Evolutionary conservation across 371 early-diverging fungal genomes (phyloP), one percentile per base, ranked within the genome.

Genomic region (Rhizopus microsporus): DNA sequence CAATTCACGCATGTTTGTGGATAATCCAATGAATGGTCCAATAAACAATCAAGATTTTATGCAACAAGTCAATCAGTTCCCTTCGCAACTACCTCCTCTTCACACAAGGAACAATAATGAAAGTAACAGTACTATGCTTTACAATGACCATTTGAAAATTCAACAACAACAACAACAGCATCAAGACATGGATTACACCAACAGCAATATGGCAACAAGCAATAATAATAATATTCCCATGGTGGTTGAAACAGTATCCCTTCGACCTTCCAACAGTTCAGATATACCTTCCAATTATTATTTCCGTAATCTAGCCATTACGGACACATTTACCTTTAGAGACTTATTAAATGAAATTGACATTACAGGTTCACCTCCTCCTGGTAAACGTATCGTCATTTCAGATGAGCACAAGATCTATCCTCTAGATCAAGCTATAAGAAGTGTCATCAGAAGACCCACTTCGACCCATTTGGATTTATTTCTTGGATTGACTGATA

Each of bases 231-330:
- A 29, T 15, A 10, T 31, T 32, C 52, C 57, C 9, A 42, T 56
- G 23, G 55, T 63, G 1, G 59, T 72, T 1, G 68, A 72, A 51
- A 72, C 73, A 0, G 69, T 72, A 12, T 66, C 73, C 5, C 63
- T 72, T 10, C 58, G 54, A 12, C 52, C 49, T 45, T 23, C 51
- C n/a, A 46, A 46, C 29, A 46, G 46, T 23, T 46, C 61, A 31
- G 57, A 58, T 54, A 51, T 57, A 38, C 47, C 58, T 16, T 35
- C 15, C 23, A 42, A 54, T 7, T 71, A 67, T 46, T 67, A 63
- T 54, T 53, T 72, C 17, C 66, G 64, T 16, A 72, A 72, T 30
- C 49, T 72, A 10, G 73, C 73, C 13, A 72, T 72, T 42, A 69
- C 69, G 7, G 67, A 72, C 23, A 47, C 54, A 1, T 72, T 66